These are phyloP conservation scores for Fusarium sp. DNA, from an alignment of 2,329 filamentous ascomycete genomes.

Conservation along the genomic window DNA sequence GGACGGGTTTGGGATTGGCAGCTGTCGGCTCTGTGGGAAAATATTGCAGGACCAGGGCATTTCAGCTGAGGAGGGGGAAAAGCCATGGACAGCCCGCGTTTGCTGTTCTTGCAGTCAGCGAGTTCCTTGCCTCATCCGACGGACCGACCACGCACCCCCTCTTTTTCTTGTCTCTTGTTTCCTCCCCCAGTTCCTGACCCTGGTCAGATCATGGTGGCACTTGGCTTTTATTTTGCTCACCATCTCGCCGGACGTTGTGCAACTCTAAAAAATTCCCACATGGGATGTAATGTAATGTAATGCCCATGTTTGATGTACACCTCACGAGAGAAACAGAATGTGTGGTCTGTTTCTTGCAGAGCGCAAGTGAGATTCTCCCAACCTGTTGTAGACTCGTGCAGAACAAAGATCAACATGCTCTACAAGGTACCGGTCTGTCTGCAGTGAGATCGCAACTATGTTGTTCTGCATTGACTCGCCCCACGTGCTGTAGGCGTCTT, in stretches of 20 bases:
- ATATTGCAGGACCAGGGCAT: neutral
- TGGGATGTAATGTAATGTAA: neutral
- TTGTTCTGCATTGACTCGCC: neutral
- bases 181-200: neutral
- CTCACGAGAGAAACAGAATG: neutral
- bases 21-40: neutral
- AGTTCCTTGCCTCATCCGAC: neutral
- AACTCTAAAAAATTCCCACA: constrained; percentile 1
- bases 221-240: neutral
- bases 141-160: neutral
- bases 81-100: neutral
- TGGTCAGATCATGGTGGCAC: constrained; percentile 13
- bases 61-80: neutral
- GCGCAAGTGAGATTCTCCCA: neutral
- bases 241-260: neutral
- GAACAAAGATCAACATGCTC: neutral
- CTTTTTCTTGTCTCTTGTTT: neutral
- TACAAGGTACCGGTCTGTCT: neutral
- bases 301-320: neutral
- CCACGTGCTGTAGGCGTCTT: constrained; percentile 20
- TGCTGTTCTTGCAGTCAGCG: constrained; percentile 6
- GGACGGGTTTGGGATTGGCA: neutral
- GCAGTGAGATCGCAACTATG: constrained; percentile 24
- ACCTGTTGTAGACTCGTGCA: neutral
- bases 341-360: neutral